These are phyloP conservation scores for Pseudogymnoascus sp. DNA, from an alignment of 2,329 filamentous ascomycete genomes.

Conservation along the genomic window DNA sequence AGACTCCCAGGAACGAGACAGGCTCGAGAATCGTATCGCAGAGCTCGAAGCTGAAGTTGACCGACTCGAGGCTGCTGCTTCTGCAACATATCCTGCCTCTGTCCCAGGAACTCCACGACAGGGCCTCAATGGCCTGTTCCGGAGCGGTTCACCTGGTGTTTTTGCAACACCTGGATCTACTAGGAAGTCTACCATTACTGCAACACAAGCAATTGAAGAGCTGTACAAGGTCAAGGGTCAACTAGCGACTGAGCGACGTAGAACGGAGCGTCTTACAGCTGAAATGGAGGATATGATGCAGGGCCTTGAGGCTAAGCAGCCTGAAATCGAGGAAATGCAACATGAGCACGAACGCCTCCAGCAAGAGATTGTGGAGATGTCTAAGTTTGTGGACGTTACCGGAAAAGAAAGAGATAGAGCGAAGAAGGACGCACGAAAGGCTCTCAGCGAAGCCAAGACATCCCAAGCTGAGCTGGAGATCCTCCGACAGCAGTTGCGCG, in stretches of 20 bases:
- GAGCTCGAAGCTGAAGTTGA: constrained; percentile 59
- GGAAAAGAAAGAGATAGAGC: constrained; percentile 73
- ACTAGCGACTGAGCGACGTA: constrained; percentile 65
- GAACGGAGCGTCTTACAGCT: constrained; percentile 64
- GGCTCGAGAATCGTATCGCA: constrained; percentile 53
- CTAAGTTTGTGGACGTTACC: constrained; percentile 72
- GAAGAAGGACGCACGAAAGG: constrained; percentile 69
- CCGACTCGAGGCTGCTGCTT: constrained; percentile 48
- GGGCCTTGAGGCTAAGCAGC: constrained; percentile 75
- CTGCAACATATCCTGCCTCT: constrained; percentile 31
- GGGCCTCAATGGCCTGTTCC: constrained; percentile 44
- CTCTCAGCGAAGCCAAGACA: constrained; percentile 61
- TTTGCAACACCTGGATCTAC: constrained; percentile 54
- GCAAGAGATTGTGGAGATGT: constrained; percentile 75
- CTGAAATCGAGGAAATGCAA: constrained; percentile 79
- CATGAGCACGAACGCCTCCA: constrained; percentile 74
- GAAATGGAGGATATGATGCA: constrained; percentile 80
- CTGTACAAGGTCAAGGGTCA: constrained; percentile 62
- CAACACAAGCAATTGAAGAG: constrained; percentile 57
- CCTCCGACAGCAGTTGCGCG: constrained; percentile 76
- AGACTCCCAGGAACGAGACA: constrained; percentile 51
- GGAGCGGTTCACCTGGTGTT: constrained; percentile 45
- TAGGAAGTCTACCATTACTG: constrained; percentile 48
- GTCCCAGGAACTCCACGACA: constrained; percentile 51
- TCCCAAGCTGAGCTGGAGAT: constrained; percentile 66